Base-by-base conservation (phyloP, 441 rosid species). In the Dalechampia spathulata region DNA sequence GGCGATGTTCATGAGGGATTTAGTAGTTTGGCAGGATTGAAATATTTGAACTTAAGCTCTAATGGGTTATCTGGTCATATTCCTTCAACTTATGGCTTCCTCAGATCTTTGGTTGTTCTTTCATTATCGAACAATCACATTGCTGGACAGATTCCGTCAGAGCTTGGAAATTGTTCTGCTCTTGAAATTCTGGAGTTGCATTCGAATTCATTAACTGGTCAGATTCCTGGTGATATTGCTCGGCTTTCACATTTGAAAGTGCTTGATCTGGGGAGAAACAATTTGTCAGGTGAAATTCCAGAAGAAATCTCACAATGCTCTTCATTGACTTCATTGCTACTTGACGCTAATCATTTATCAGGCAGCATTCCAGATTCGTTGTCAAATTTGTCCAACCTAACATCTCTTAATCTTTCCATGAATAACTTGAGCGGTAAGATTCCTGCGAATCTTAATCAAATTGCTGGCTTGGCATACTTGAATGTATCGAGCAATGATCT, bases 1-100 rank as follows among this genome's bases (percentile, higher is more conserved):
- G 96, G 93, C 14, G 60, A 75, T 69, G 79, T 89, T 32, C 87
- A 86, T 61, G 96, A 89, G 77, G 96, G 96, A n/a, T 79, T 90
- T 51, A 87, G 97, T 71, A 93, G 96, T 70, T 76, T 93, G 72
- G 71, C 64, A 75, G 75, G 87, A 72, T 71, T 90, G 65, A 74
- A 62, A 46, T 78, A 79, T 60, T 65, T 87, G 60, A 90, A 90
- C 72, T 84, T 93, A 37, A 87, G 83, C 52, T 74, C 73, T 55
- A 93, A 93, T 70, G 70, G 66, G 2, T 81, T 90, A 58, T 74
- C 84, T 0, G 93, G 99, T 61, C 72, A 75, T 51, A 78, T 93
- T 49, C 96, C 95, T 0, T 56, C 72, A 17, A 85, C 96, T 21
- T 85, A 82, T 25, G 91, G 95, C 25, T 90, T 82, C 72, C 89